Evolutionary conservation across 164 flowering plant genomes (phyloP).

Genomic region (Buxus sempervirens): DNA sequence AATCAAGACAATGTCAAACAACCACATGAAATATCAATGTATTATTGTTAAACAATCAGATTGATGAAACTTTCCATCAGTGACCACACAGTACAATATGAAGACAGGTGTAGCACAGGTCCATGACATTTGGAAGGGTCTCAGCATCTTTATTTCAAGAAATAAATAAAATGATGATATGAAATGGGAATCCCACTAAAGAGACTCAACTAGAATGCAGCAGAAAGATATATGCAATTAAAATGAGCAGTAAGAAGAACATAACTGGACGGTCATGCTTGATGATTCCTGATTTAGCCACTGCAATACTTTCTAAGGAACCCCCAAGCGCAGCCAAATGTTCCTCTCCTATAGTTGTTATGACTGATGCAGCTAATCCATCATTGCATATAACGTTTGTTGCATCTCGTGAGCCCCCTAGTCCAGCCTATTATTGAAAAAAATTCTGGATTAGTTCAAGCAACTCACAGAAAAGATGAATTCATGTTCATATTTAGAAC

Average conservation of each 20-base stretch:
- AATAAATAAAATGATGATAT: too few species aligned
- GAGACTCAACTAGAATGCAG: neutral
- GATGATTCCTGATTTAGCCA: constrained; percentile 90
- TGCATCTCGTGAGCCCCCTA: constrained; percentile 98
- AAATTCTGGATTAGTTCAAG: constrained; percentile 1
- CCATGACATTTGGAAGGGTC: too few species aligned
- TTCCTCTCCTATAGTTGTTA: constrained; percentile 86
- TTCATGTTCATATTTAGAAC: neutral
- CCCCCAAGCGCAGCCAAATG: constrained; percentile 96
- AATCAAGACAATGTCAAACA: neutral
- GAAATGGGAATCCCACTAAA: too few species aligned
- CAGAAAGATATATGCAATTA: constrained; percentile 7
- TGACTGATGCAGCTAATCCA: constrained; percentile 63
- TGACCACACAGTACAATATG: neutral
- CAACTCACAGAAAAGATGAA: neutral
- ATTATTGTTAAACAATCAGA: neutral
- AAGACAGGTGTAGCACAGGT: neutral
- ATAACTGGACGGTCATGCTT: constrained; percentile 87
- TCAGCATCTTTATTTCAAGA: too few species aligned
- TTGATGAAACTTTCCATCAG: neutral
- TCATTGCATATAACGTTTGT: constrained; percentile 70
- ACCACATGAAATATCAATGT: neutral
- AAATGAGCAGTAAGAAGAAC: constrained; percentile 34
- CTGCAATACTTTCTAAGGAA: constrained; percentile 85
- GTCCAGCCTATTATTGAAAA: constrained; percentile 60